A percentile compares a stretch with the other conserved stretches of the same genome.
Conservation (phyloP, 108 stramenopile species). For the Nitzschia inconspicua region DNA sequence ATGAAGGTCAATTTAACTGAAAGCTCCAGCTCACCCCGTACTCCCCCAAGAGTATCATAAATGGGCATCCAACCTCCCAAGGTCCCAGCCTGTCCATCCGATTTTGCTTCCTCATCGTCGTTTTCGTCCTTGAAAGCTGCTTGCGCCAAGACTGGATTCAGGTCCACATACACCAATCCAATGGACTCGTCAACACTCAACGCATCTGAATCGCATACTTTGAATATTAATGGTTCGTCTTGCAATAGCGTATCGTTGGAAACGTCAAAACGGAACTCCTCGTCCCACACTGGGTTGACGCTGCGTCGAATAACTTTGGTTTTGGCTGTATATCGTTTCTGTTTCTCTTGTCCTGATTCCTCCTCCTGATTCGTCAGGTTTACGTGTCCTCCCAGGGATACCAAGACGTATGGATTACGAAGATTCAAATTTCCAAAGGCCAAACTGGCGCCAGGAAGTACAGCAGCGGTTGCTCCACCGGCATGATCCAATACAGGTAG, state of each 20-base stretch:
- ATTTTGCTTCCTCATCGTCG: conserved; percentile 13
- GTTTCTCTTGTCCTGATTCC: conserved; percentile 40
- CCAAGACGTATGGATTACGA: conserved; percentile 60
- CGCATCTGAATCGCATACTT: conserved; percentile 77
- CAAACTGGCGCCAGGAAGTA: background rate
- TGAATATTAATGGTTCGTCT: conserved; percentile 94
- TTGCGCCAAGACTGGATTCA: conserved; percentile 91
- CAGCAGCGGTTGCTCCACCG: background rate
- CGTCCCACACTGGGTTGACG: conserved; percentile 85
- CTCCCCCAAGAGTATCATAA: conserved; percentile 90
- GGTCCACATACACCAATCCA: conserved; percentile 93
- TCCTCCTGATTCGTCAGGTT: conserved; percentile 58
- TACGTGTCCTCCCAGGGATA: conserved; percentile 68
- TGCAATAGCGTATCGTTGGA: conserved; percentile 94
- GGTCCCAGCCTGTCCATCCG: conserved; percentile 15
- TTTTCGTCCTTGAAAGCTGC: conserved; percentile 53
- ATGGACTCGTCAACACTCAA: conserved; percentile 49
- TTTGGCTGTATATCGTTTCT: conserved; percentile 81
- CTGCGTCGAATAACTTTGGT: conserved; percentile 72
- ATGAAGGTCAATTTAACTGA: conserved; percentile 92
- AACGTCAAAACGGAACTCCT: conserved; percentile 96
- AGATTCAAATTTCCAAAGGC: background rate
- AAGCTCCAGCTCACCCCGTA: conserved; percentile 82
- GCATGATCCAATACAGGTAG: conserved; percentile 71
- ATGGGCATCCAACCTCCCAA: conserved; percentile 97